Evolutionary conservation across 2,329 filamentous ascomycete genomes (phyloP).

Genomic region (Verticillium alfalfae): DNA sequence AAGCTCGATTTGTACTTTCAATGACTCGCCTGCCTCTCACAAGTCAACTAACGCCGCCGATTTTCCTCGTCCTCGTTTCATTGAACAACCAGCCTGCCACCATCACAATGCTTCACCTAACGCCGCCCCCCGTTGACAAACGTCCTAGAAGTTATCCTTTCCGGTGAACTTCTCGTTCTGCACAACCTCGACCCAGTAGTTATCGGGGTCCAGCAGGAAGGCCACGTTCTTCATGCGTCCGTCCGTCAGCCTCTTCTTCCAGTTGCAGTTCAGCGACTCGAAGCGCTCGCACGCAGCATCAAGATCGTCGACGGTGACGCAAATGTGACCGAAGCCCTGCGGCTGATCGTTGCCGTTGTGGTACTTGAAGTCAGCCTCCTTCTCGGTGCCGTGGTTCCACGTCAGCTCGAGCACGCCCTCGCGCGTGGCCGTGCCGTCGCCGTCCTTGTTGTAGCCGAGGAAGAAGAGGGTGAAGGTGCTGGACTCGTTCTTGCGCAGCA

Average conservation of each 20-base stretch:
- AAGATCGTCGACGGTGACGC: conserved; percentile 81
- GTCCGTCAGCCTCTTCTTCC: conserved; percentile 94
- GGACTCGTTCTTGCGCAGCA: conserved; percentile 67
- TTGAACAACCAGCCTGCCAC: not conserved
- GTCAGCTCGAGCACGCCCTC: conserved; percentile 90
- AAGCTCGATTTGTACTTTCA: too few species aligned
- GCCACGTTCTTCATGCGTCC: conserved; percentile 91
- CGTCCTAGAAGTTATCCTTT: conserved; percentile 44
- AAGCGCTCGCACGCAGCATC: conserved; percentile 82
- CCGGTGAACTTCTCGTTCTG: conserved; percentile 68
- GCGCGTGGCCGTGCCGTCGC: conserved; percentile 55
- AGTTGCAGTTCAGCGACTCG: conserved; percentile 73
- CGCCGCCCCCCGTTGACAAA: not conserved
- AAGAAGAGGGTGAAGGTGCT: conserved; percentile 89
- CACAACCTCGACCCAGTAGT: conserved; percentile 75
- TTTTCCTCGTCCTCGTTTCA: not conserved
- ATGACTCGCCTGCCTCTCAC: too few species aligned
- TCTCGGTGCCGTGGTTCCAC: conserved; percentile 80
- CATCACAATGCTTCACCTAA: not conserved
- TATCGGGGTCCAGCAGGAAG: conserved; percentile 83
- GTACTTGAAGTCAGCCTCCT: conserved; percentile 77
- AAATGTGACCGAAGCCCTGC: conserved; percentile 92
- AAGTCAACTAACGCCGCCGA: not conserved
- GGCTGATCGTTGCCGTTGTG: conserved; percentile 90
- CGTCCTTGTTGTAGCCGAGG: conserved; percentile 63